Evolutionary conservation across 176 grass and related monocot species (phyloP).

Genomic region (Echinochloa phyllopogon): DNA sequence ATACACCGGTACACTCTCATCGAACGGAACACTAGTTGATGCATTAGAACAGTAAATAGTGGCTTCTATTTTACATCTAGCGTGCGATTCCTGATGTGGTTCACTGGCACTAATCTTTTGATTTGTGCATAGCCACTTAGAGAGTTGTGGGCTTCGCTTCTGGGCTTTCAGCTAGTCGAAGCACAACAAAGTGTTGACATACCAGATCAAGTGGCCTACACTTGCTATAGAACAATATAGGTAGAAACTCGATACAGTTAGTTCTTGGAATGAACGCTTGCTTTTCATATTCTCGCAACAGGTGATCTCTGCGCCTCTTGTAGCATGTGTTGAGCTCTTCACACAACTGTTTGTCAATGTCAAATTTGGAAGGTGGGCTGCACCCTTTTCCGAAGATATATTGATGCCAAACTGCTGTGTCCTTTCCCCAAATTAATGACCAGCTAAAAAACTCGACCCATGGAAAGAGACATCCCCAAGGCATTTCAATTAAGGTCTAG

Average conservation of each 20-base stretch:
- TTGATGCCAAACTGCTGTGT: background rate
- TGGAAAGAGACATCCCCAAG: background rate
- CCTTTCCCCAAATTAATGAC: background rate
- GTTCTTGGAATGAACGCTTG: background rate
- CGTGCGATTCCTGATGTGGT: background rate
- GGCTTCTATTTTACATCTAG: background rate
- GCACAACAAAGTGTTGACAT: background rate
- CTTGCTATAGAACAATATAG: background rate
- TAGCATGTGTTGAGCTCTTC: background rate
- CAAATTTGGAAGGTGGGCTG: background rate
- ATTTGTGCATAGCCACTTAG: conserved; percentile 6
- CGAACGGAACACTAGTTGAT: background rate
- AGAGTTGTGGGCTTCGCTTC: background rate
- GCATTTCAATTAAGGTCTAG: background rate
- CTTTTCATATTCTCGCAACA: background rate
- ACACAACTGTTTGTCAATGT: background rate
- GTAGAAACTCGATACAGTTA: conserved; percentile 1
- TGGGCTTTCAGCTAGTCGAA: background rate
- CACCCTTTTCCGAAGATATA: background rate
- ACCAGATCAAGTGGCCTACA: background rate
- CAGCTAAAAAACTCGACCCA: background rate
- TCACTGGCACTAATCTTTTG: background rate
- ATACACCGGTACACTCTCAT: background rate
- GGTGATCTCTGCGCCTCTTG: background rate
- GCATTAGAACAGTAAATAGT: background rate